These are phyloP conservation scores for Apiotrichum laibachii DNA, from an alignment of 1,284 basidiomycete genomes.

Conservation along the genomic window DNA sequence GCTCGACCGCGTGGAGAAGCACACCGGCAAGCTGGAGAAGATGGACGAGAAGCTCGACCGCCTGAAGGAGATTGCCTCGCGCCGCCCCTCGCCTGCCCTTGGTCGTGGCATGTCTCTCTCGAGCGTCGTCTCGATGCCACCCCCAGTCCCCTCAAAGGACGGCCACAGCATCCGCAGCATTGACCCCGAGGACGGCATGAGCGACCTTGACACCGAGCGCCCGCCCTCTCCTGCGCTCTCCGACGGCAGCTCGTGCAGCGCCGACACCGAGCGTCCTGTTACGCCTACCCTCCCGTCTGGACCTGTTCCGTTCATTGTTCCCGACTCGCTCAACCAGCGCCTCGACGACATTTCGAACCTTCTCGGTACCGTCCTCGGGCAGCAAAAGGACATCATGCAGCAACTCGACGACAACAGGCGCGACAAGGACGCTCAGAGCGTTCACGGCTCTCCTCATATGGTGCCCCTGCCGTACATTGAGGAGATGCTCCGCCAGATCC, in stretches of 20 bases:
- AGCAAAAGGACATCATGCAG: constrained; percentile 35
- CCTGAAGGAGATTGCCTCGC: background rate
- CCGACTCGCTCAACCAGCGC: constrained; percentile 24
- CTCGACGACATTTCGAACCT: constrained; percentile 42
- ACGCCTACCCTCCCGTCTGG: constrained; percentile 31
- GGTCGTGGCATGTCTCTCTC: constrained; percentile 1
- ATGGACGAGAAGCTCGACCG: constrained; percentile 2
- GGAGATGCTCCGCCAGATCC: constrained; percentile 38
- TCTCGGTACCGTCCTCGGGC: constrained; percentile 40
- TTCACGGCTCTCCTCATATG: constrained; percentile 13
- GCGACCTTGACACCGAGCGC: background rate
- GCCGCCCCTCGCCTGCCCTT: background rate
- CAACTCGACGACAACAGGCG: constrained; percentile 20
- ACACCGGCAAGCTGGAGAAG: constrained; percentile 5
- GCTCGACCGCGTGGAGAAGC: constrained; percentile 10
- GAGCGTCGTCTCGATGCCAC: constrained; percentile 21
- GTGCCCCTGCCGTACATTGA: constrained; percentile 33
- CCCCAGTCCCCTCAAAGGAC: constrained; percentile 41
- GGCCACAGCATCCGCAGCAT: constrained; percentile 14
- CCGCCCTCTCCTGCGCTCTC: constrained; percentile 1
- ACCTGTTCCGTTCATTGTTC: constrained; percentile 25
- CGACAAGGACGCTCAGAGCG: constrained; percentile 20
- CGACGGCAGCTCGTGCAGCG: constrained; percentile 21
- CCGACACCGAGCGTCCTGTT: constrained; percentile 38
- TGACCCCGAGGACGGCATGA: constrained; percentile 20